These are phyloP conservation scores for Coemansia asiatica DNA, from an alignment of 192 early-diverging fungal species.

Conservation along the genomic window DNA sequence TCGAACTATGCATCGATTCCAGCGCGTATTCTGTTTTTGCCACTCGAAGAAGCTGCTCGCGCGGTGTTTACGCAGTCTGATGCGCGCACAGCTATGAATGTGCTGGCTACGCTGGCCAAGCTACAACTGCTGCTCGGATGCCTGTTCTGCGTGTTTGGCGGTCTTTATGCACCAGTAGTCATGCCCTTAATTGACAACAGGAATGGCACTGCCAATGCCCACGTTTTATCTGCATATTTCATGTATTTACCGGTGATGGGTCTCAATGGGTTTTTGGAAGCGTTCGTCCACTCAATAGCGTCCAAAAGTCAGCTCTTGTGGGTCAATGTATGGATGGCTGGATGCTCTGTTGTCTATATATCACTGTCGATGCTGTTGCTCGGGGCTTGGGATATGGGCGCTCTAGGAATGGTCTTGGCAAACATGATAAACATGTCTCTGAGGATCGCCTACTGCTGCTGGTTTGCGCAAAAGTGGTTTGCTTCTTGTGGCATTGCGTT, in stretches of 20 bases:
- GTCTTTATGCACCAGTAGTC: constrained; percentile 66
- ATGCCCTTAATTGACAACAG: constrained; percentile 59
- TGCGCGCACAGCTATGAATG: constrained; percentile 13
- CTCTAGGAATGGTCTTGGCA: constrained; percentile 77
- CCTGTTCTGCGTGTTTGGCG: constrained; percentile 77
- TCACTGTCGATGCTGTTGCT: constrained; percentile 62
- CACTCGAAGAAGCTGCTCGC: constrained; percentile 88
- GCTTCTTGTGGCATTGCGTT: not conserved
- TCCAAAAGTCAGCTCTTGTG: constrained; percentile 59
- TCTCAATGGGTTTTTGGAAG: constrained; percentile 92
- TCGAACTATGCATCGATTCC: constrained; percentile 90
- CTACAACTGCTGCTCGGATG: constrained; percentile 64
- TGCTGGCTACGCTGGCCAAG: constrained; percentile 27
- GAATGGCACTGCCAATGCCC: constrained; percentile 56
- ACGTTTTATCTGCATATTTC: constrained; percentile 75
- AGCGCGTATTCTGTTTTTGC: constrained; percentile 87
- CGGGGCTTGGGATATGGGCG: constrained; percentile 60
- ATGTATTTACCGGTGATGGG: constrained; percentile 93
- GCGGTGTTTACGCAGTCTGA: constrained; percentile 64
- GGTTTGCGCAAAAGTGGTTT: constrained; percentile 67
- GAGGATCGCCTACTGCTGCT: constrained; percentile 72
- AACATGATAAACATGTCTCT: constrained; percentile 83
- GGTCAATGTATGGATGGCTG: constrained; percentile 75
- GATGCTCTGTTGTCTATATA: constrained; percentile 71
- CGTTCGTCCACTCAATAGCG: constrained; percentile 87